Percentiles rank a stretch among this genome's conserved stretches.
Evolutionary conservation across 202 grass and related monocot genomes (phyloP).

Genomic region (Hordeum pubiflorum): DNA sequence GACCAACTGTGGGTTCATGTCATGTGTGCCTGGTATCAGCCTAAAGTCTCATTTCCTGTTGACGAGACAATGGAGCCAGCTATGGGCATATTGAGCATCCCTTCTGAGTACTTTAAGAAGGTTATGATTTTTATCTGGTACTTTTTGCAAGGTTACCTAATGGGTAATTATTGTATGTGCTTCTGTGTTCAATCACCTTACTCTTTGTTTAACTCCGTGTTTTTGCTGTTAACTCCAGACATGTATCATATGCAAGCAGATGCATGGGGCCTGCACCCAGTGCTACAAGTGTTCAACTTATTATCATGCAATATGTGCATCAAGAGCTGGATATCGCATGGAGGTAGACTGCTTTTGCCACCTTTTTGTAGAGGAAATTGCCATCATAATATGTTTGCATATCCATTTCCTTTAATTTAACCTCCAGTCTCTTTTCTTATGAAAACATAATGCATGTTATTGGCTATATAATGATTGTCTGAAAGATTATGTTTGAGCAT

Average conservation of each 20-base stretch:
- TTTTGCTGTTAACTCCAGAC: constrained; percentile 37
- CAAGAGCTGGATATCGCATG: constrained; percentile 90
- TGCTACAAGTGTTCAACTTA: constrained; percentile 74
- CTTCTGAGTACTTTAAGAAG: constrained; percentile 77
- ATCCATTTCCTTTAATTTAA: neutral
- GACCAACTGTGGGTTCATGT: constrained; percentile 87
- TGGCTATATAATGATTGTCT: neutral
- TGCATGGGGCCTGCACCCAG: constrained; percentile 82
- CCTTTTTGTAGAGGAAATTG: constrained; percentile 17
- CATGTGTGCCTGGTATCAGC: constrained; percentile 96
- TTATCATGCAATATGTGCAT: constrained; percentile 92
- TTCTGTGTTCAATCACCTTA: constrained; percentile 9
- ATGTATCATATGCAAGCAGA: constrained; percentile 94
- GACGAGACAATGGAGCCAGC: constrained; percentile 87
- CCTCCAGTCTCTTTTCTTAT: neutral
- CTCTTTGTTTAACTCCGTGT: constrained; percentile 10
- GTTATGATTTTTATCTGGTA: constrained; percentile 21
- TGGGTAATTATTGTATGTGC: neutral
- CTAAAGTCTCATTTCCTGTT: constrained; percentile 69
- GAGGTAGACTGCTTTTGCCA: constrained; percentile 54
- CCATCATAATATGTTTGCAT: constrained; percentile 6
- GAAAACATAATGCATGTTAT: neutral
- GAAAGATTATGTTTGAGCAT: neutral
- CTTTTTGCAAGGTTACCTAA: constrained; percentile 5
- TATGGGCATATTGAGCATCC: constrained; percentile 68